A percentile compares a stretch with the other conserved stretches of the same genome.
Conservation (phyloP, 441 rosid species). For the Mallotus repandus region DNA sequence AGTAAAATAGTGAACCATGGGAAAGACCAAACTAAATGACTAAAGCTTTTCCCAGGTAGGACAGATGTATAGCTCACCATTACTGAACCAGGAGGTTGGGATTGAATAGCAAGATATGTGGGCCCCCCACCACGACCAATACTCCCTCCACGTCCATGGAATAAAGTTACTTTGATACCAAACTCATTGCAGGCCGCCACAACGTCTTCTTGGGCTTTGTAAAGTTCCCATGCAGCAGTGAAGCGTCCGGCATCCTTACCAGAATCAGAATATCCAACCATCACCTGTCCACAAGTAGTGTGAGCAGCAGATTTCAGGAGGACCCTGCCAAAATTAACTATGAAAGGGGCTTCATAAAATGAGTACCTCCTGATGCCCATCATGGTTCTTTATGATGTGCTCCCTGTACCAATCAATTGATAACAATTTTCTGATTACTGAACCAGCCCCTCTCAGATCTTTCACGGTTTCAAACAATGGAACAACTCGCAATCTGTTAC, state of each 20-base stretch:
- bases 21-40: not conserved
- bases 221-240: slow-evolving; percentile 98
- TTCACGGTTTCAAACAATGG: slow-evolving; percentile 90
- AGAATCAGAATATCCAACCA: slow-evolving; percentile 98
- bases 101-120: slow-evolving; percentile 92
- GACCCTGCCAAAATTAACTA: slow-evolving; percentile 14
- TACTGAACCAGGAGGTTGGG: slow-evolving; percentile 96
- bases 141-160: slow-evolving; percentile 99
- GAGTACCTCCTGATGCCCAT: slow-evolving; percentile 82
- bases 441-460: slow-evolving; percentile 84
- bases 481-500: slow-evolving; percentile 77
- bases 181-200: slow-evolving; percentile 87
- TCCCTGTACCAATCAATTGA: slow-evolving; percentile 89
- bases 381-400: slow-evolving; percentile 74
- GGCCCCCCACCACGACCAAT: slow-evolving; percentile 99
- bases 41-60: not conserved
- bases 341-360: slow-evolving; percentile 10
- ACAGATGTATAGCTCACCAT: slow-evolving; percentile 57
- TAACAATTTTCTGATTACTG: slow-evolving; percentile 73
- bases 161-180: slow-evolving; percentile 84
- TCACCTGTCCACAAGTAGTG: slow-evolving; percentile 51
- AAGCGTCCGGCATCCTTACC: slow-evolving; percentile 98
- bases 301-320: not conserved
- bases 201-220: slow-evolving; percentile 98
- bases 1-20: not conserved